Conservation (phyloP, 2,329 filamentous ascomycete species). For the Falciphora oryzae region DNA sequence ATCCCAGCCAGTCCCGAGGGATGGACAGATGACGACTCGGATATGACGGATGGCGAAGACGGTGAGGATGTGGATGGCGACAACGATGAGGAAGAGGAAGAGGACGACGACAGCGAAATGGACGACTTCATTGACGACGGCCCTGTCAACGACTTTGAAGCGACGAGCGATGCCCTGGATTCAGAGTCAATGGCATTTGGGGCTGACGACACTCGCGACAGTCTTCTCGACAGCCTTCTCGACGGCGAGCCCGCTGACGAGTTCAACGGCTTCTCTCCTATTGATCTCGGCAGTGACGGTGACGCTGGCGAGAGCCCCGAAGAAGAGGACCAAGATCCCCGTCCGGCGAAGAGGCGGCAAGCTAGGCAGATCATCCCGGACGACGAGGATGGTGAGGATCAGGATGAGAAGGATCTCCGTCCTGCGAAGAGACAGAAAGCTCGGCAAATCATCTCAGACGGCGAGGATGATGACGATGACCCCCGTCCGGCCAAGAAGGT, state of each 20-base stretch:
- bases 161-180: not conserved
- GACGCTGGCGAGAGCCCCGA: not conserved
- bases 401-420: not conserved
- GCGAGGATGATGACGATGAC: not conserved
- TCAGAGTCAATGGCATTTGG: not conserved
- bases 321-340: not conserved
- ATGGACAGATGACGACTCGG: not conserved
- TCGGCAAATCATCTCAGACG: too few relatives aligned
- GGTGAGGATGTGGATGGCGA: not conserved
- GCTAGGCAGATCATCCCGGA: not conserved
- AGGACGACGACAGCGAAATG: not conserved
- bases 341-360: not conserved
- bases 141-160: not conserved
- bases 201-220: too few relatives aligned
- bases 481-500: not conserved
- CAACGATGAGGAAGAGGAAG: not conserved
- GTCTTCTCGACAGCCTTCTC: too few relatives aligned
- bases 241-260: too few relatives aligned
- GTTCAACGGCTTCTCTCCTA: too few relatives aligned
- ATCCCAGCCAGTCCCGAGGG: too few relatives aligned
- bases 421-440: not conserved
- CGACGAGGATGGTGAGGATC: conserved; percentile 1
- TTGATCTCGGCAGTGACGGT: not conserved
- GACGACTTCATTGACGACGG: conserved; percentile 3
- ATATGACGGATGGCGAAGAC: not conserved